Base-by-base conservation (phyloP, 2,329 filamentous ascomycete species). In the Talaromyces atroroseus region DNA sequence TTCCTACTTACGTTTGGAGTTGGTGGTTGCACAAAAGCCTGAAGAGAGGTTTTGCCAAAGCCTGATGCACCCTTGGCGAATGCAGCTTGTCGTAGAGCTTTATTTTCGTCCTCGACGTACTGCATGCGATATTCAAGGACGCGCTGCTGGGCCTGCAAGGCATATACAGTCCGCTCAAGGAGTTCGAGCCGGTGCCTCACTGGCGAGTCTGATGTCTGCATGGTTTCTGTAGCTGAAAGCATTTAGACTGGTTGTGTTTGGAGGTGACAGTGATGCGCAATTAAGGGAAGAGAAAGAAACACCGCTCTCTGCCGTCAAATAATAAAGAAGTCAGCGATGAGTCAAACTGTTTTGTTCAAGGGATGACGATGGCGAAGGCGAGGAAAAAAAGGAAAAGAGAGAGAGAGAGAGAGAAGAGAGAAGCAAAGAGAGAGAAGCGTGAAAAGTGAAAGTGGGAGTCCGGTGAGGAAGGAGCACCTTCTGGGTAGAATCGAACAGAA, bases 131-230 rank as follows among this genome's bases (percentile, higher is more conserved):
- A 58, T 29, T 58, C 56, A 5, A 58, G 29, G 10, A 58, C 45
- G 53, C 56, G 56, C n/a, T 58, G 46, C 46, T 58, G 56, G 11
- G 56, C 56, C 51, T 58, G 56, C 1, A 58, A 12, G 16, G 56
- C 50, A 34, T 58, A 58, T 18, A 54, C 38, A 49, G 50, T 58
- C 4, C 56, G 50, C 16, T 58, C 56, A 14, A 58, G 36, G 2
- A 58, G 51, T 29, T 58, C 56, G 7, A 58, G 46, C 12, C 56
- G 56, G 38, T 58, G 56, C 10, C 42, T 58, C 23, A 45, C 21
- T 20, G 47, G 46, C 5, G 56, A 45, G 11, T n/a, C 42, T 11
- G 38, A 18, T 4, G 36, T 38, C 7, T 40, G 51, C 56, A 58
- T 58, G 29, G 12, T 52, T 23, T 48, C n/a, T n/a, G 38, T 16